Conservation (phyloP, 1,284 basidiomycete species). For the Melampsora americana region DNA sequence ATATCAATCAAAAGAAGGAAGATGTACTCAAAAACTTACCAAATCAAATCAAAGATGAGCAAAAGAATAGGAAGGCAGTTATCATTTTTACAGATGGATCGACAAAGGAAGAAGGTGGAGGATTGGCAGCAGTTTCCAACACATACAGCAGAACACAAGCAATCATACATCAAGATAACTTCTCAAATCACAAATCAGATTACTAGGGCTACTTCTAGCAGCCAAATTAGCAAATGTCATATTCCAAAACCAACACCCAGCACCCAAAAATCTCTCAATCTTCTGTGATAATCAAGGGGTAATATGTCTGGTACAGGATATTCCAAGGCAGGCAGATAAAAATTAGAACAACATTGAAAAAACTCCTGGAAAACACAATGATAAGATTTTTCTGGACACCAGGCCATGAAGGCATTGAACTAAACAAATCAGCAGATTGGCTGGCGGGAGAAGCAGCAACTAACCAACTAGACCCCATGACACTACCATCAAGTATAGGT, state of each 20-base stretch:
- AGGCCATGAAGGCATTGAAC: not conserved
- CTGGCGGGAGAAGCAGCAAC: not conserved
- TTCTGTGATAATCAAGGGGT: not conserved
- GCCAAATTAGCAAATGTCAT: not conserved
- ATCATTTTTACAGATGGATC: not conserved
- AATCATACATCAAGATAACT: not conserved
- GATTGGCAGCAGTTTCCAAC: not conserved
- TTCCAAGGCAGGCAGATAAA: not conserved
- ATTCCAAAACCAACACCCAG: not conserved
- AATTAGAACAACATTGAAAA: not conserved
- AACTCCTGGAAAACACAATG: not conserved
- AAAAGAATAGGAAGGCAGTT: not conserved
- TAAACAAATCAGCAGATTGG: not conserved
- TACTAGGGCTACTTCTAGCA: not conserved
- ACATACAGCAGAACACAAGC: not conserved
- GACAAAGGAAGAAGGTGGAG: not conserved
- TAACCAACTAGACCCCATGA: not conserved
- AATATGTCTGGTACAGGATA: not conserved
- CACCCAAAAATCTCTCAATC: not conserved
- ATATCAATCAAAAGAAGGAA: not conserved
- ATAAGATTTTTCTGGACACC: too few species aligned
- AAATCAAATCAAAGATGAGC: not conserved
- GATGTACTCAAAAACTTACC: not conserved
- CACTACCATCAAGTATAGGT: not conserved
- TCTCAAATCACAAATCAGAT: not conserved